phyloP scores from a whole-genome alignment of 2,329 filamentous ascomycete genomes.

The Coniochaeta sp. region DNA sequence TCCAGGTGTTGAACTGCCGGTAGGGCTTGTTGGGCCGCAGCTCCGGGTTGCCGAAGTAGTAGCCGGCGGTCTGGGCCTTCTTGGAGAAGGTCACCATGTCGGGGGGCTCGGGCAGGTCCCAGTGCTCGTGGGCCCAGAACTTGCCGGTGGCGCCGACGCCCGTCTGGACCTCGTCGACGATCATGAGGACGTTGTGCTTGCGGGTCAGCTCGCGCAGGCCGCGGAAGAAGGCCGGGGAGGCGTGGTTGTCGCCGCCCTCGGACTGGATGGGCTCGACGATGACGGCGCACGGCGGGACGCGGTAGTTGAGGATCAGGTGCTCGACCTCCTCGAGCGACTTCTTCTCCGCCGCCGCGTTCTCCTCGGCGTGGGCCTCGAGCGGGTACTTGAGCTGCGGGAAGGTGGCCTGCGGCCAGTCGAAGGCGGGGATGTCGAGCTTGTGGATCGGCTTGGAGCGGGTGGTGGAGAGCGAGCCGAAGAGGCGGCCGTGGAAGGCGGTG shows the following conservation, averaged over 20 bases:
- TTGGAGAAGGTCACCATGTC: slow-evolving; percentile 96
- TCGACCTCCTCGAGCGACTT: slow-evolving; percentile 79
- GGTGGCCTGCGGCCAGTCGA: slow-evolving; percentile 87
- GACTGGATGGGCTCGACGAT: slow-evolving; percentile 89
- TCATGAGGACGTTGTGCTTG: slow-evolving; percentile 72
- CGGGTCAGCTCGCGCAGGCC: slow-evolving; percentile 73
- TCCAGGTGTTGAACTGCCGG: slow-evolving; percentile 96
- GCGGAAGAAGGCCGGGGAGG: slow-evolving; percentile 78
- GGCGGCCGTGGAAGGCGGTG: slow-evolving; percentile 80
- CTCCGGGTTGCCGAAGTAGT: slow-evolving; percentile 77
- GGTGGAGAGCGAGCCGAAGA: slow-evolving; percentile 81
- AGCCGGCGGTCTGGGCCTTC: slow-evolving; percentile 90
- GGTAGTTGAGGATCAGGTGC: slow-evolving; percentile 70
- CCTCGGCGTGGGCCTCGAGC: slow-evolving; percentile 67
- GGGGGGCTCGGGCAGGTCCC: slow-evolving; percentile 69
- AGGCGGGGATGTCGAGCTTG: slow-evolving; percentile 90
- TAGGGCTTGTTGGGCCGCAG: slow-evolving; percentile 88
- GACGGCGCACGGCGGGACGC: slow-evolving; percentile 71
- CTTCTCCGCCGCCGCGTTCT: slow-evolving; percentile 76
- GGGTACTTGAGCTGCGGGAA: slow-evolving; percentile 86
- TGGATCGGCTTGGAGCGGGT: slow-evolving; percentile 91
- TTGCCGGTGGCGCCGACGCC: slow-evolving; percentile 87
- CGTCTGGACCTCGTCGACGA: slow-evolving; percentile 92
- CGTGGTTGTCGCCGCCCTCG: slow-evolving; percentile 92
- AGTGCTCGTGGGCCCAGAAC: slow-evolving; percentile 97